Base-by-base conservation (phyloP, 345 rosid genomes). In the Dipteronia sinensis region DNA sequence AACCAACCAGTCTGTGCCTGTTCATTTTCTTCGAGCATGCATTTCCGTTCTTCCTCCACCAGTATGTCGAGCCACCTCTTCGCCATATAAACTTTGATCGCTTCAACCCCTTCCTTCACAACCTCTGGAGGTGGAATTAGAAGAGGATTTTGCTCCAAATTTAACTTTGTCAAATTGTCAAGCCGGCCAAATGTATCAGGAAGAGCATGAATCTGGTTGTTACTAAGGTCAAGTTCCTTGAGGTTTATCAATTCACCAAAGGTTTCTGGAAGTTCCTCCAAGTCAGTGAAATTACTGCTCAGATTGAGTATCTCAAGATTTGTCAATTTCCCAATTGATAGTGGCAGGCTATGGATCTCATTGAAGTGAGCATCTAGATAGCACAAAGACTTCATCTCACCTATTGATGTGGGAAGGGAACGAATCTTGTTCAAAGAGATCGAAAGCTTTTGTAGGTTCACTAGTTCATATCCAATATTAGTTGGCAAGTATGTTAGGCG, bases 291-390 rank as follows among this genome's bases (percentile, higher is more conserved):
- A 82, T 94, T 94, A 75, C 88, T 91, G 82, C 94, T 86, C 53
- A 94, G 74, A 77, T 92, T 85, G 58, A 94, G 93, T 65, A 77
- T 82, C 89, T 94, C 94, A 66, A 94, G 94, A 80, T 84, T 92
- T 4, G 89, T 83, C 76, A 94, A 81, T 78, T 76, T 81, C 75
- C 96, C 98, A 69, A 94, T 78, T 20, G 94, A 64, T 44, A 67
- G 67, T 6, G 97, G 97, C 38, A 94, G 89, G 76, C 93, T 87
- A 22, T 73, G 76, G 22, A 94, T 89, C 84, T 94, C 90, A 70
- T 94, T 94, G 88, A 94, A 94, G 87, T 90, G 98, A 72, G 90
- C 96, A 72, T 94, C 96, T 56, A 94, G 79, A 81, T 87, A 84
- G 31, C 73, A 85, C 76, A 94, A 78, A 72, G 91, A 85, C 78